A percentile compares a stretch with the other conserved stretches of the same genome.
phyloP scores from a whole-genome alignment of 345 rosid genomes.

The Salix koriyanagi region DNA sequence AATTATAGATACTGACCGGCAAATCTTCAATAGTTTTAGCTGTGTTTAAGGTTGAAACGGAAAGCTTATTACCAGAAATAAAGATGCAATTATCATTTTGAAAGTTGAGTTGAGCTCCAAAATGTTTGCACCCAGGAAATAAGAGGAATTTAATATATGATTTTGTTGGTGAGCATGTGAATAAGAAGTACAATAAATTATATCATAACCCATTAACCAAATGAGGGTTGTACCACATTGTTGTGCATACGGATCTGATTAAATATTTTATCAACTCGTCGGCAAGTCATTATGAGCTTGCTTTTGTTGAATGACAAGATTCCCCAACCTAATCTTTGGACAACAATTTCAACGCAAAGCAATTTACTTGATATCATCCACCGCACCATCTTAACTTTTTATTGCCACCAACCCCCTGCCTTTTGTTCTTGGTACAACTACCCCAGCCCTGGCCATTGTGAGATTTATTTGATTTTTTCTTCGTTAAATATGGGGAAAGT shows the following conservation, averaged over 20 bases:
- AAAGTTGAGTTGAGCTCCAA: background rate
- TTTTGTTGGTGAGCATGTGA: background rate
- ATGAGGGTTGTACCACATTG: background rate
- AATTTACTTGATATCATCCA: background rate
- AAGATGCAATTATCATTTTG: background rate
- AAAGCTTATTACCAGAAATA: background rate
- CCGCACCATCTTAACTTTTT: slow-evolving; percentile 5
- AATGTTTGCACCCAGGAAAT: background rate
- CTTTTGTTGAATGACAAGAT: background rate
- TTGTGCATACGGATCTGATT: background rate
- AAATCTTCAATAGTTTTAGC: background rate
- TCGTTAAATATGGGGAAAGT: too few relatives aligned
- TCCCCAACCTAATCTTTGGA: background rate
- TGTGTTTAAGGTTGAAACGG: background rate
- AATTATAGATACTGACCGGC: background rate
- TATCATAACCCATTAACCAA: too few relatives aligned
- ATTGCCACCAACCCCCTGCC: slow-evolving; percentile 22
- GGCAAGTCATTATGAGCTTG: background rate
- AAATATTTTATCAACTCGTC: background rate
- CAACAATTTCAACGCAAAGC: slow-evolving; percentile 20
- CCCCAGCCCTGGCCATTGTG: background rate
- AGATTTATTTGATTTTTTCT: too few relatives aligned
- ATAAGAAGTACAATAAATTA: background rate
- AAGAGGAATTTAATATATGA: background rate
- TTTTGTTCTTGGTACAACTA: too few relatives aligned